Evolutionary conservation across 1,139 yeast genomes (phyloP), one percentile per base, ranked within the genome.

Genomic region (Kodamaea arcana): DNA sequence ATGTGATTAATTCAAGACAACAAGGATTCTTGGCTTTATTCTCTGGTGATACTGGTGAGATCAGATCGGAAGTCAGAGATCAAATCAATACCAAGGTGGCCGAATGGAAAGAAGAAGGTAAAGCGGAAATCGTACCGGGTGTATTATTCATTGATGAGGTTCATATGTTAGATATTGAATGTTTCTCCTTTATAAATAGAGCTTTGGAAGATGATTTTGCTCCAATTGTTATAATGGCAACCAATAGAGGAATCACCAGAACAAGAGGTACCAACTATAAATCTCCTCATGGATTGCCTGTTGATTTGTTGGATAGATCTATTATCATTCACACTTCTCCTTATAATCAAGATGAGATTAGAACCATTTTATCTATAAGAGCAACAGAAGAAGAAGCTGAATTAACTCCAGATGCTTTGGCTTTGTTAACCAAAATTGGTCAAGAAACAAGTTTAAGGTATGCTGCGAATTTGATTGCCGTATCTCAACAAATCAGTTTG

Each of bases 61-160:
- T 92, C 50, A 76, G 96, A 49, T 75, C 94, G 10, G 98, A 94
- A 62, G 94, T 94, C 24, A 80, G 99, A 56, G 97, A 90, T 57
- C 98, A 94, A 65, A 92, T 94, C 59, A 92, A 94, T 64, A 78
- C 90, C 34, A 92, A 92, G 64, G 97, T 94, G 36, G 95, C 94
- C 21, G 98, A 94, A 64, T 94, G 98, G 98, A 87, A 85, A 55
- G 99, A 94, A 69, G 98, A 94, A 70, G 98, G 98, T 40, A 94
- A 92, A 60, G 98, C 98, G 10, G 97, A 90, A 52, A 90, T 94
- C 46, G 84, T 88, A 33, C 97, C 98, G n/a, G 99, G 99, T 47
- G 98, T 94, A 10, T 70, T 94, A 51, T 94, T 94, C 62, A 87
- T 94, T 51, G 99, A 94, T 63, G 99, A 94, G 65, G 97, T 90